These are phyloP conservation scores for Lodderomyces margitis DNA, from an alignment of 1,139 yeast species.

Conservation along the genomic window DNA sequence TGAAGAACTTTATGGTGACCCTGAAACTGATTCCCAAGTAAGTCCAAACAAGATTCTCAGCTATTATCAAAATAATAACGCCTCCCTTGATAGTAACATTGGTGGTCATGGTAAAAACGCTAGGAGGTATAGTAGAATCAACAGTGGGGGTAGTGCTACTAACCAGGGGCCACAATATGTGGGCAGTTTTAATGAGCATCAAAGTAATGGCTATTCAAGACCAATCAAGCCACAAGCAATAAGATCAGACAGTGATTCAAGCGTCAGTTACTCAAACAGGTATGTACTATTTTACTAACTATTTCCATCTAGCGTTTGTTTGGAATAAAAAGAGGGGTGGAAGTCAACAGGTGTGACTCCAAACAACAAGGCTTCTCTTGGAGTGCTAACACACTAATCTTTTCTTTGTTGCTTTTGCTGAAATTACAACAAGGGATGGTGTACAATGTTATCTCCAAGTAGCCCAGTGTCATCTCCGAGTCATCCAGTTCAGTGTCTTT, in stretches of 20 bases:
- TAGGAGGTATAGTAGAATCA: conserved; percentile 4
- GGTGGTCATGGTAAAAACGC: neutral
- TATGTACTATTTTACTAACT: conserved; percentile 22
- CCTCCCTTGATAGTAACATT: conserved; percentile 5
- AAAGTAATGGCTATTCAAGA: conserved; percentile 14
- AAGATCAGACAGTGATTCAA: conserved; percentile 41
- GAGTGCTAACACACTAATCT: too few species aligned
- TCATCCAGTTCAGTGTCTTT: neutral
- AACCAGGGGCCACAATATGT: neutral
- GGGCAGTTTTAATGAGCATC: neutral
- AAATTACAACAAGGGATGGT: too few species aligned
- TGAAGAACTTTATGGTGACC: conserved; percentile 18
- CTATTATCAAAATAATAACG: conserved; percentile 7
- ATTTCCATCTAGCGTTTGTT: neutral
- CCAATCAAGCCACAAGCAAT: conserved; percentile 27
- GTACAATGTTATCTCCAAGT: too few species aligned
- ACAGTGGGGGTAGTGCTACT: neutral
- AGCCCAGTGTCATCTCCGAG: neutral
- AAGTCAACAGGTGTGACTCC: too few species aligned
- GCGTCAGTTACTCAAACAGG: conserved; percentile 35
- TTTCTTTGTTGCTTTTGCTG: too few species aligned
- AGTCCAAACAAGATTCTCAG: conserved; percentile 7
- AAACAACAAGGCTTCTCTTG: too few species aligned
- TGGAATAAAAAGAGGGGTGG: neutral
- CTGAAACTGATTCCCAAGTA: conserved; percentile 1